Conservation (phyloP, 1,139 yeast species). For the Yamadazyma diddensiae region DNA sequence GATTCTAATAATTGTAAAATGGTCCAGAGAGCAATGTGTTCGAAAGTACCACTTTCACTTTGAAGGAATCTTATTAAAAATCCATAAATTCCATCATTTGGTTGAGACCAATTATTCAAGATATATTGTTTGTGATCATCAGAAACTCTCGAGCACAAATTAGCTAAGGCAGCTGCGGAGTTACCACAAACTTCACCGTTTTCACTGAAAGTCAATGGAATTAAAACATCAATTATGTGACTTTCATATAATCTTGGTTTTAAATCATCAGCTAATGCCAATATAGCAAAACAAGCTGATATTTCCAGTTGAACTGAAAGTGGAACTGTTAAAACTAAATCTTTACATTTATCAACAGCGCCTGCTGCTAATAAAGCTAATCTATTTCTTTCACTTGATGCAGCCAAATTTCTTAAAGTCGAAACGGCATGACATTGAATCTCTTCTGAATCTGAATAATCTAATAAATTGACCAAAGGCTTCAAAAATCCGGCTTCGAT, state of each 20-base stretch:
- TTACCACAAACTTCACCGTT: constrained; percentile 98
- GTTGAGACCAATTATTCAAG: constrained; percentile 73
- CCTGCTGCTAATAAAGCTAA: constrained; percentile 91
- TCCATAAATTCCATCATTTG: constrained; percentile 83
- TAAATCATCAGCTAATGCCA: constrained; percentile 93
- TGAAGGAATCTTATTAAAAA: constrained; percentile 78
- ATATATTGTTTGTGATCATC: constrained; percentile 74
- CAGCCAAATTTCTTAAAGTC: constrained; percentile 92
- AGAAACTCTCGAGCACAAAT: constrained; percentile 81
- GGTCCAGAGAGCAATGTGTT: constrained; percentile 98
- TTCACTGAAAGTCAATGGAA: constrained; percentile 83
- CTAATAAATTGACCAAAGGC: constrained; percentile 83
- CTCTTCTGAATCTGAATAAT: constrained; percentile 86
- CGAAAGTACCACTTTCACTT: constrained; percentile 91
- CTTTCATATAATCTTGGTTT: constrained; percentile 81
- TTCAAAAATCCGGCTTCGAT: constrained; percentile 94
- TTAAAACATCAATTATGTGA: constrained; percentile 82
- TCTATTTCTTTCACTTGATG: constrained; percentile 90
- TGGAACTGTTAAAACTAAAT: constrained; percentile 79
- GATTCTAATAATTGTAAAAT: constrained; percentile 89
- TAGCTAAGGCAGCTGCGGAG: constrained; percentile 97
- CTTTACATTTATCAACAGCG: constrained; percentile 91
- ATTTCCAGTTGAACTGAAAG: constrained; percentile 92
- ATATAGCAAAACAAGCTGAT: constrained; percentile 94
- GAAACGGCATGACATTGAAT: constrained; percentile 98